Evolutionary conservation across 1,284 basidiomycete species (phyloP).

Genomic region (Cryptococcus hybrid): DNA sequence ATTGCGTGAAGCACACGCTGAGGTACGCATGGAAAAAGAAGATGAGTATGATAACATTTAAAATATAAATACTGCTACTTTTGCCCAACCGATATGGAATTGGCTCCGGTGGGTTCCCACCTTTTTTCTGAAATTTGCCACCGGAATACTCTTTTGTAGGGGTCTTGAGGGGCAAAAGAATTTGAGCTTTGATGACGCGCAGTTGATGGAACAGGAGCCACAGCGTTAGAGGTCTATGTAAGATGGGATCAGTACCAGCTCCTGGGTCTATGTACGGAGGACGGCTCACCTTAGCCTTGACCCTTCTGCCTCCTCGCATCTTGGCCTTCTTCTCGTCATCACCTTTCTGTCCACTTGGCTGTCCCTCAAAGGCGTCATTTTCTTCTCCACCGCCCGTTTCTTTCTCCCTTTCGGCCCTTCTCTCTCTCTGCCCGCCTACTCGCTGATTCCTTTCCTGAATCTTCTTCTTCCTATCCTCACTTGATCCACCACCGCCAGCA

Average conservation of each 20-base stretch:
- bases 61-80: not conserved
- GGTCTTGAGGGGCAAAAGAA: not conserved
- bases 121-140: slow-evolving; percentile 24
- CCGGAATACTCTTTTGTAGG: not conserved
- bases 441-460: slow-evolving; percentile 72
- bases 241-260: too few species aligned
- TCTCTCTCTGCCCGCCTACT: slow-evolving; percentile 65
- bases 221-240: too few species aligned
- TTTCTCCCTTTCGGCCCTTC: slow-evolving; percentile 29
- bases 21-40: not conserved
- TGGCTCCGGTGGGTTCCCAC: slow-evolving; percentile 48
- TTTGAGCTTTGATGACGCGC: too few species aligned
- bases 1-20: not conserved
- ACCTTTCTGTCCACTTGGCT: not conserved
- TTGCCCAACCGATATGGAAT: slow-evolving; percentile 40
- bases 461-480: slow-evolving; percentile 66
- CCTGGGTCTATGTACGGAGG: too few species aligned
- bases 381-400: slow-evolving; percentile 24
- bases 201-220: too few species aligned
- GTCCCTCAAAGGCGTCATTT: slow-evolving; percentile 5
- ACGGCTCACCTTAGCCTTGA: slow-evolving; percentile 32
- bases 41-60: not conserved
- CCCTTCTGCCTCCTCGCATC: slow-evolving; percentile 36
- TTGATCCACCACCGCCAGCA: slow-evolving; percentile 86
- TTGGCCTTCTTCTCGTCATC: slow-evolving; percentile 18